Base-by-base conservation (phyloP, 2,329 filamentous ascomycete species). In the Fusarium keratoplasticum region DNA sequence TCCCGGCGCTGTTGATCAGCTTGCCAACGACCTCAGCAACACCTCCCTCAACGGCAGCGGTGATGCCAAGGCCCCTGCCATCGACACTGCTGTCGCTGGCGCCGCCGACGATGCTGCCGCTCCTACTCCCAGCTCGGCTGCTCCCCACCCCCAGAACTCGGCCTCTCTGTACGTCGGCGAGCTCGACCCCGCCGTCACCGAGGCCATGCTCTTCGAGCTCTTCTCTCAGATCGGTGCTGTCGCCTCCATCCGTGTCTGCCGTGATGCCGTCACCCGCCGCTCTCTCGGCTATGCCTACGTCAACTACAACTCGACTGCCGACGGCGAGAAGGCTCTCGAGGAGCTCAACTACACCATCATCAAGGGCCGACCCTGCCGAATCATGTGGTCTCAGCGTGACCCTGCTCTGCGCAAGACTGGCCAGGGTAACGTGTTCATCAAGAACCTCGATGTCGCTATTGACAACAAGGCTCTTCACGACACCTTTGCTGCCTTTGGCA, bases 301-400 rank as follows among this genome's bases (percentile, higher is more conserved):
- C 87, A 99, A 99, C 92, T 99, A 98, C 92, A 99, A 98, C 90
- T 96, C 95, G 85, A 97, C 95, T 73, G 85, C 91, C 73, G 96
- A 99, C 84, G 96, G 96, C 80, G 96, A 99, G 90, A 97, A 97
- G 87, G 96, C 96, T 81, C 92, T 99, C 72, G 96, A 99, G 88
- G 96, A 99, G 87, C 91, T 99, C 80, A 99, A 99, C 92, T 99
- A 99, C 90, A 99, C 96, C 75, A 89, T 98, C 80, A 98, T 99
- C 89, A 98, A 98, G 91, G 95, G 95, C 81, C 95, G 94, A 83
- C 96, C 96, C 71, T 99, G 96, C 93, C 96, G 96, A 82, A 99
- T 99, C 88, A 99, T 99, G 96, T 99, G 96, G 96, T 99, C 96
- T 76, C 96, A 99, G 91, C 96, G 96, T 85, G 96, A 99, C 86